Conservation (phyloP, 495 filamentous ascomycete species). For the Xylaria grammica region DNA sequence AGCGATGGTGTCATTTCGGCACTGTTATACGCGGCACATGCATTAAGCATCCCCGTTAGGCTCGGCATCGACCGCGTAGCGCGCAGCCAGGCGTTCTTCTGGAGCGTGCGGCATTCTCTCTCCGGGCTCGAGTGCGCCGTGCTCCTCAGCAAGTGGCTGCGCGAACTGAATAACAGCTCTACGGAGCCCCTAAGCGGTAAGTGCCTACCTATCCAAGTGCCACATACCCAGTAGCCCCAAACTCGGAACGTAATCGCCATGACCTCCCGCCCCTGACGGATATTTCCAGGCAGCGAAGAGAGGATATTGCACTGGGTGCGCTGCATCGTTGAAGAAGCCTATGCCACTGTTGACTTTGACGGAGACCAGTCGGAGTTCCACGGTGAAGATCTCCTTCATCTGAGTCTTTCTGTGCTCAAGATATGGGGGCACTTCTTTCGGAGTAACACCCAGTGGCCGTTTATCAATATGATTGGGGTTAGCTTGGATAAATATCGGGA, state of each 20-base stretch:
- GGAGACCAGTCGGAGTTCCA: background rate
- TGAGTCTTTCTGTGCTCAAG: conserved; percentile 58
- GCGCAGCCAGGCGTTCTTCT: conserved; percentile 59
- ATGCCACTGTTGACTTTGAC: conserved; percentile 6
- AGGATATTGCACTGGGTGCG: conserved; percentile 20
- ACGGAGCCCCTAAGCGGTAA: conserved; percentile 1
- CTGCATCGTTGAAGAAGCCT: conserved; percentile 19
- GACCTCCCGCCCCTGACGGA: background rate
- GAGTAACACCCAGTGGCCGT: conserved; percentile 58
- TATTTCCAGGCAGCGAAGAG: conserved; percentile 15
- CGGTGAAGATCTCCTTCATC: background rate
- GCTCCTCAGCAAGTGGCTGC: conserved; percentile 53
- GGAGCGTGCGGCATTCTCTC: conserved; percentile 55
- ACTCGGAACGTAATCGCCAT: no score
- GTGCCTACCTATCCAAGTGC: background rate
- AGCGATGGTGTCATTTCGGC: conserved; percentile 54
- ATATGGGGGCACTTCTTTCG: conserved; percentile 60
- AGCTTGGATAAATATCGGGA: conserved; percentile 52
- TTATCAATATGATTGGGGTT: conserved; percentile 55
- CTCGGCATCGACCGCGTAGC: conserved; percentile 59
- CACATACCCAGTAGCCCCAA: no score
- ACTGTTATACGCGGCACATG: conserved; percentile 55
- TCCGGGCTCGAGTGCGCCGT: conserved; percentile 53
- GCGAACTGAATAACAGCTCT: conserved; percentile 43
- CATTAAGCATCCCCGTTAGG: conserved; percentile 57